phyloP scores from a whole-genome alignment of 148 eudicot genomes.

The Fallopia convolvulus region DNA sequence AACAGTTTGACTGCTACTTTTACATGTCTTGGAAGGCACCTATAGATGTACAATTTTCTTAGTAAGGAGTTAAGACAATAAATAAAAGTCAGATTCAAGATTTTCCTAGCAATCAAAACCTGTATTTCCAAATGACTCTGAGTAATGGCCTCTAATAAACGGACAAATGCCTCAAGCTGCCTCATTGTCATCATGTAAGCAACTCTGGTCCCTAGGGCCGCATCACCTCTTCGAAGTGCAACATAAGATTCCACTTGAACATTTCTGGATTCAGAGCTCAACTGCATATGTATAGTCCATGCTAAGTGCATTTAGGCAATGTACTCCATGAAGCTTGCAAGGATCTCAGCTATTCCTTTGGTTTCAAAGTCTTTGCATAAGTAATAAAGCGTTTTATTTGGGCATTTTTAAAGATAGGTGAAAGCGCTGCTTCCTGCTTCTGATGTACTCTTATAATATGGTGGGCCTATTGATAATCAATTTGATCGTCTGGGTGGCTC shows the following conservation, averaged over 20 bases:
- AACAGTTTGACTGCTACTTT: constrained; percentile 70
- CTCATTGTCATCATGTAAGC: constrained; percentile 99
- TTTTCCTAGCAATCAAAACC: constrained; percentile 26
- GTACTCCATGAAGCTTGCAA: neutral
- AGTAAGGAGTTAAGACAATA: neutral
- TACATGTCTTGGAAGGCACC: constrained; percentile 86
- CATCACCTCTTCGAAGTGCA: constrained; percentile 77
- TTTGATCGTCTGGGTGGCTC: constrained; percentile 77
- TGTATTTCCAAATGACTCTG: constrained; percentile 60
- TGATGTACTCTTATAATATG: constrained; percentile 96
- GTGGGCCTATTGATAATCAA: constrained; percentile 92
- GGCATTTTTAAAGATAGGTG: constrained; percentile 81
- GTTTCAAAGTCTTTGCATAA: constrained; percentile 80
- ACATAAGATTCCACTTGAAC: constrained; percentile 89
- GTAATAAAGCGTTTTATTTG: constrained; percentile 85
- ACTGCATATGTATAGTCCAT: constrained; percentile 33
- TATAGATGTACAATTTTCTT: constrained; percentile 17
- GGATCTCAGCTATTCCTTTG: constrained; percentile 46
- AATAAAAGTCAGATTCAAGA: neutral
- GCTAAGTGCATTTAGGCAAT: constrained; percentile 3
- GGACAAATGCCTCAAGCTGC: constrained; percentile 89
- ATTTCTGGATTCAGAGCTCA: constrained; percentile 67
- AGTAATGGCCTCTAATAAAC: constrained; percentile 95
- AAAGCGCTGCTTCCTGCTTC: constrained; percentile 79
- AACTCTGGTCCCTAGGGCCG: constrained; percentile 88